These are phyloP conservation scores for Botrytis byssoidea DNA, from an alignment of 2,329 filamentous ascomycete species.

Conservation along the genomic window DNA sequence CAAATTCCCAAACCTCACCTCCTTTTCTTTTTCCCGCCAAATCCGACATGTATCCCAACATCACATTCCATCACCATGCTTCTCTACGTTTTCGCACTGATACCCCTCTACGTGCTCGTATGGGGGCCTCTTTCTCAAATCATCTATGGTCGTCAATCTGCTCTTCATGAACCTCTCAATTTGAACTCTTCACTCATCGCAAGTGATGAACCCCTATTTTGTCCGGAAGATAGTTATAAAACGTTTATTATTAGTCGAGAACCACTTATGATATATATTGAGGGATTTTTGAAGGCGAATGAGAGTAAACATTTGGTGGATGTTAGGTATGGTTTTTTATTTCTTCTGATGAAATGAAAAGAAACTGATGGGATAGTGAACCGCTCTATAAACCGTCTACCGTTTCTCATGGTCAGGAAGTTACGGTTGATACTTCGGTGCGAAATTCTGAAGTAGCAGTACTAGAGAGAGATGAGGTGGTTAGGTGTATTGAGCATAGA, in stretches of 20 bases:
- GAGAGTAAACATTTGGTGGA: constrained; percentile 52
- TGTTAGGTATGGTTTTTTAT: constrained; percentile 46
- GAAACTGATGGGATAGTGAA: constrained; percentile 38
- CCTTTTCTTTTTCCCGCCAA: constrained; percentile 6
- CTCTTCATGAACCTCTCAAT: constrained; percentile 21
- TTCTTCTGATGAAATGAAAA: neutral
- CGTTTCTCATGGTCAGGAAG: constrained; percentile 49
- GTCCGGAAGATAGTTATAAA: constrained; percentile 33
- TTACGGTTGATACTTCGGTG: constrained; percentile 48
- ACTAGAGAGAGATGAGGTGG: constrained; percentile 47
- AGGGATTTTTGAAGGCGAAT: constrained; percentile 49
- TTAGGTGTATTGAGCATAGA: constrained; percentile 58
- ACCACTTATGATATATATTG: constrained; percentile 58
- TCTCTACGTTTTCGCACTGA: constrained; percentile 33
- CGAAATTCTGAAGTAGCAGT: constrained; percentile 53
- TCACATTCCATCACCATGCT: constrained; percentile 29
- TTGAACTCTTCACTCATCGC: constrained; percentile 37
- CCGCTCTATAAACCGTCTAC: constrained; percentile 54
- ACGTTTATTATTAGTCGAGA: constrained; percentile 52
- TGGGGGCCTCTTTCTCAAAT: constrained; percentile 33
- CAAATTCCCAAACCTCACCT: constrained; percentile 6
- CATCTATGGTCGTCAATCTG: constrained; percentile 23
- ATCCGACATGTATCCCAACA: neutral
- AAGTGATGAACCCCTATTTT: constrained; percentile 34
- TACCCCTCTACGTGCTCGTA: constrained; percentile 36